phyloP scores from a whole-genome alignment of 495 filamentous ascomycete genomes.

The Articulospora tetracladia region DNA sequence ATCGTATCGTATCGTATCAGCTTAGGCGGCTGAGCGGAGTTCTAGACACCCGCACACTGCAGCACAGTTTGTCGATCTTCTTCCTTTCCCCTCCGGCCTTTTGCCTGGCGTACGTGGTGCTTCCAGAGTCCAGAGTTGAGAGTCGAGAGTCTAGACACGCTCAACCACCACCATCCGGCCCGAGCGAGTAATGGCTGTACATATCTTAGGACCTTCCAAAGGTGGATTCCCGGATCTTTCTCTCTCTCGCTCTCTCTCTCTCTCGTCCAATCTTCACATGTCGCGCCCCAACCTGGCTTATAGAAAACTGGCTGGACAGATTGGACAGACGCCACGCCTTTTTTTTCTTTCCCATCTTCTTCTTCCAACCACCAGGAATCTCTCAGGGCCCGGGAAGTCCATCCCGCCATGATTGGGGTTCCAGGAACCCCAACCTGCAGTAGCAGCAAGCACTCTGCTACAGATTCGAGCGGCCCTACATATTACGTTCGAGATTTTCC shows the following conservation, averaged over 20 bases:
- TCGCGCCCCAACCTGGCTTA: no score
- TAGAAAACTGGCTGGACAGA: neutral
- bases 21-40: neutral
- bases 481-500: neutral
- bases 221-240: neutral
- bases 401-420: neutral
- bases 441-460: constrained; percentile 2
- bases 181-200: neutral
- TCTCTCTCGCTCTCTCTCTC: no score
- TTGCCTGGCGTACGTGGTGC: no score
- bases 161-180: no score
- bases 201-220: neutral
- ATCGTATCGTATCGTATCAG: no score
- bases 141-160: neutral
- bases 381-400: neutral
- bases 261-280: neutral
- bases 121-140: no score
- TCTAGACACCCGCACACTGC: neutral
- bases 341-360: no score
- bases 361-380: neutral
- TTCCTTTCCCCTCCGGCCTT: neutral
- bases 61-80: neutral
- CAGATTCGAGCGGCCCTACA: neutral
- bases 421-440: neutral
- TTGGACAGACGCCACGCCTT: no score